phyloP scores from a whole-genome alignment of 2,329 filamentous ascomycete species.

The Microsporum canis region DNA sequence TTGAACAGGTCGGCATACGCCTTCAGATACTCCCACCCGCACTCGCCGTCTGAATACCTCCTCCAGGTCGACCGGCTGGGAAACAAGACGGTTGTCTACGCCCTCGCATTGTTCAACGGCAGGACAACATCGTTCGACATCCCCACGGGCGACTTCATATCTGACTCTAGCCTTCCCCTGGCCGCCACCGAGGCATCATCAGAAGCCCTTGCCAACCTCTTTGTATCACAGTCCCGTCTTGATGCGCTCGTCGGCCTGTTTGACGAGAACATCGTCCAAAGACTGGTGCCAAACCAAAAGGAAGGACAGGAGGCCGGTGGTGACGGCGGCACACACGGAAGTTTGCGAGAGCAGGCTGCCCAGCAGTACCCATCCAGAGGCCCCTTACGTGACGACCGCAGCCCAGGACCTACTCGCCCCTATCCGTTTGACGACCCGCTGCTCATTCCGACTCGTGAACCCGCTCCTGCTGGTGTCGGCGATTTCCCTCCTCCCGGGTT shows the following conservation, averaged over 20 bases:
- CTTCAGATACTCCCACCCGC: conserved; percentile 77
- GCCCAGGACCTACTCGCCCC: conserved; percentile 52
- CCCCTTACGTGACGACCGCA: conserved; percentile 41
- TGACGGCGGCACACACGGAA: background rate
- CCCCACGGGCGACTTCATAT: conserved; percentile 62
- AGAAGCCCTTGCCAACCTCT: conserved; percentile 44
- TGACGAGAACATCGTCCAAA: conserved; percentile 72
- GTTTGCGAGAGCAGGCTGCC: conserved; percentile 16
- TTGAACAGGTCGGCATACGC: conserved; percentile 53
- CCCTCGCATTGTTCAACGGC: conserved; percentile 67
- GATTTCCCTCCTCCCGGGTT: conserved; percentile 83
- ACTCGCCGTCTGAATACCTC: conserved; percentile 75
- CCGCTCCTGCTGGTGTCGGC: conserved; percentile 55
- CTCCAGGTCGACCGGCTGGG: conserved; percentile 74
- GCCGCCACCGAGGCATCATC: conserved; percentile 26
- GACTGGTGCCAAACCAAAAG: conserved; percentile 51
- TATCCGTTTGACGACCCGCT: conserved; percentile 59
- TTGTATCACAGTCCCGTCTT: conserved; percentile 62
- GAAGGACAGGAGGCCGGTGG: conserved; percentile 10
- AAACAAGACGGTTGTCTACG: conserved; percentile 71
- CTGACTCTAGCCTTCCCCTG: conserved; percentile 46
- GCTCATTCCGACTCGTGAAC: conserved; percentile 47
- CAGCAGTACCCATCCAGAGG: conserved; percentile 37
- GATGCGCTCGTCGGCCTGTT: conserved; percentile 59
- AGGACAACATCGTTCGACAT: conserved; percentile 69